Evolutionary conservation across 192 early-diverging fungal genomes (phyloP), one percentile per base, ranked within the genome.

Genomic region (Obelidium mucronatum): DNA sequence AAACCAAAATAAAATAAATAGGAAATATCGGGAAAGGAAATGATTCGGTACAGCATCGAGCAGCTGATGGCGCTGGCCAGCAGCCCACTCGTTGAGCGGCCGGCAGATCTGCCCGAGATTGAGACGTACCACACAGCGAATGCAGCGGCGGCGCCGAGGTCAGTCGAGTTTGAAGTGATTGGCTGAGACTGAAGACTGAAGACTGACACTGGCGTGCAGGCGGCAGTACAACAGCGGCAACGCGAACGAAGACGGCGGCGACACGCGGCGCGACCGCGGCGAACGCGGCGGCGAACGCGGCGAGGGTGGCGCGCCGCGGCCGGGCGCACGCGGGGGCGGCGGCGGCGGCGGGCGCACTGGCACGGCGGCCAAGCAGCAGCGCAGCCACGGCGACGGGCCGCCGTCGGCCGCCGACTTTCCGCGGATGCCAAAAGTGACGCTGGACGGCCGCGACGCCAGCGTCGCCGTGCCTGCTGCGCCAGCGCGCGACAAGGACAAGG

Each of bases 111-210:
- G 51, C 69, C 69, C 15, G 69, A 59, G 6, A 54, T 72, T 13
- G 69, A 72, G 13, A 42, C 54, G 26, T 72, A 72, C 53, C 62
- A 72, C 69, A 72, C n/a, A 11, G 30, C n/a, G 22, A 19, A 31
- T 58, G 53, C 69, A 34, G 69, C 19, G 22, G 19, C 24, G 24
- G 22, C 55, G 55, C 22, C 8, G 26, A 11, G 55, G 55, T 58
- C 44, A 48, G 44, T 48, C 19, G 8, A 48, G 44, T 15, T 15
- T 0, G 44, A 48, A 19, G 19, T 6, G 19, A 48, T 15, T 6
- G 8, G 44, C 44, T 48, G 44, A 19, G 44, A 6, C 44, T 19
- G 19, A 48, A 19, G 44, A 48, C 11, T 6, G 19, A 19, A 48
- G 44, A 19, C 44, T 48, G 44, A 58, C 55, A 28, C 55, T 58